These are phyloP conservation scores for Penicillium sp. DNA, from an alignment of 2,329 filamentous ascomycete species.

Conservation along the genomic window DNA sequence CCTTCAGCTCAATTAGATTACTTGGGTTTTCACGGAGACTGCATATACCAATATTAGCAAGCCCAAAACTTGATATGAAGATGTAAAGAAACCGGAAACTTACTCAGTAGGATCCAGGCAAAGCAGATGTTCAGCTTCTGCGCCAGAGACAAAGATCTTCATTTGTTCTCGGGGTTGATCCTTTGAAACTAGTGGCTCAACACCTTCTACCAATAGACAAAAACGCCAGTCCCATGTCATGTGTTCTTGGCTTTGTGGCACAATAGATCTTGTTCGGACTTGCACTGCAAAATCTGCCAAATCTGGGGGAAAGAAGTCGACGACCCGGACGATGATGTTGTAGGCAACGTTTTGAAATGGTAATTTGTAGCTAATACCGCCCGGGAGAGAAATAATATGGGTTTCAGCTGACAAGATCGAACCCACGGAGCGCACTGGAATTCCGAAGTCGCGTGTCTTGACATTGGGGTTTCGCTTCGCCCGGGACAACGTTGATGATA, in stretches of 20 bases:
- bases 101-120: constrained; percentile 56
- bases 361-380: constrained; percentile 48
- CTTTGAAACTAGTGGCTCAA: constrained; percentile 49
- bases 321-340: constrained; percentile 68
- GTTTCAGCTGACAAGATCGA: constrained; percentile 51
- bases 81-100: constrained; percentile 26
- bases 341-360: constrained; percentile 77
- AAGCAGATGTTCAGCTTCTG: constrained; percentile 57
- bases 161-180: constrained; percentile 50
- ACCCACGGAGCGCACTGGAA: constrained; percentile 40
- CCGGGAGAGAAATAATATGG: constrained; percentile 49
- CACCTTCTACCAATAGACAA: constrained; percentile 69
- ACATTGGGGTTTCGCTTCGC: constrained; percentile 43
- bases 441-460: constrained; percentile 35
- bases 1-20: constrained; percentile 57
- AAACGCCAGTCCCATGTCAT: constrained; percentile 80
- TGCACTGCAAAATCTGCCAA: constrained; percentile 69
- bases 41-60: not conserved
- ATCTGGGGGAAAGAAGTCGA: constrained; percentile 73
- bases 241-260: constrained; percentile 30
- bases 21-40: constrained; percentile 58
- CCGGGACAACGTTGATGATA: constrained; percentile 22
- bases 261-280: constrained; percentile 50
- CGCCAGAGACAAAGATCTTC: constrained; percentile 67
- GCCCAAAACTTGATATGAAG: not conserved